Base-by-base conservation (phyloP, 2,329 filamentous ascomycete genomes). In the Calycina marina region DNA sequence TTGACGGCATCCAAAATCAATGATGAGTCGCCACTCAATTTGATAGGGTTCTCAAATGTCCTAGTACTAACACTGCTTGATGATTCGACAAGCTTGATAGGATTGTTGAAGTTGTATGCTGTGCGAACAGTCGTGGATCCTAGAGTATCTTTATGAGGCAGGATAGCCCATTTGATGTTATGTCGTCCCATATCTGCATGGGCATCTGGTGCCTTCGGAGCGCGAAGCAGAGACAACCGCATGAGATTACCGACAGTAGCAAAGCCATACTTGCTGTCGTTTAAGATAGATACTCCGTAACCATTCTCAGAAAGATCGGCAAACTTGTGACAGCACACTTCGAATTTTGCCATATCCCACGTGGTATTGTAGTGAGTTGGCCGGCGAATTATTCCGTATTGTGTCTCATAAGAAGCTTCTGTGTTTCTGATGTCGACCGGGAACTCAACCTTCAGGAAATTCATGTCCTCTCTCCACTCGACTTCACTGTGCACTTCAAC, bases 391-490 rank as follows among this genome's bases (percentile, higher is more conserved):
- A 94, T 73, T 45, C 88, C 88, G 50, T 83, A 96, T 49, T 93
- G 86, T 5, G 84, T 93, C 57, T 98, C 90, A 55, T 98, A 98
- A 9, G 76, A 82, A 18, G 90, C 90, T 57, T 94, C 85, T 0
- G 79, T 93, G 57, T 88, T 94, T 45, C 75, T 72, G 41, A 96
- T 68, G 48, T 92, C 78, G 40, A 94, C 86, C 0, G 90, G 88
- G 59, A 98, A 98, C 55, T 98, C 90, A 31, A 96, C 88, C 64
- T 98, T 98, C 51, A 98, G 69, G 65, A 96, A 96, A 53, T 90
- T 93, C 78, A 90, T 94, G 9, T 74, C 84, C 56, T 98, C 90
- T 45, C 78, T 80, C 90, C 90, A 98, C 52, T 94, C 83, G n/a
- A 96, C 82, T 44, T 92, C 83, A 31, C 77, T 79, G 25, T 73